Evolutionary conservation across 768 basidiomycete species (phyloP), one percentile per base, ranked within the genome.

Genomic region (Crassisporium funariophilum): DNA sequence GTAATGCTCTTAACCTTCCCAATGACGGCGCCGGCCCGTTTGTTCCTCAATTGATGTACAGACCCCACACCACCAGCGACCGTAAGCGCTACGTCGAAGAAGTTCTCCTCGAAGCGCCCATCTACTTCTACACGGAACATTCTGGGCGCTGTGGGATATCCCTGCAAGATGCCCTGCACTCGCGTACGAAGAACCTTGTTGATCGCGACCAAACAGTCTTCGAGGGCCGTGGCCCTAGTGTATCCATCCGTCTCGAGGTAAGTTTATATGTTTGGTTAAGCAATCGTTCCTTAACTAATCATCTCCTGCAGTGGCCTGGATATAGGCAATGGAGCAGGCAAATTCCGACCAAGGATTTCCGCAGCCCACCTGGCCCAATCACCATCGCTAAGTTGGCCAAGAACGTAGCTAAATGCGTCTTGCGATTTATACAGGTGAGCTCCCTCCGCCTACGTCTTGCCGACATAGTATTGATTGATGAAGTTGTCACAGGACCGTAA

Each of bases 281-380:
- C 19, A 44, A 36, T 36, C 13, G 47, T 41, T 39, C 22, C 29
- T 17, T 48, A 49, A 54, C 20, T 44, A 41, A 43, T 40, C 25
- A 19, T 1, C 34, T 46, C 47, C 16, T 49, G 13, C 49, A 90
- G 88, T 91, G 88, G 88, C 87, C 86, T 4, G 86, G 88, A 1
- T 90, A 90, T 54, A 70, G 79, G 22, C 76, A 80, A 36, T 91
- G 86, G 86, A 86, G 83, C 46, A 77, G 85, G 45, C 88, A 91
- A 60, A 90, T 91, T 50, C 88, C 88, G 6, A 90, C 88, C 1
- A 81, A 82, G 62, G 88, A 91, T 64, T 91, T 89, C 61, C 77
- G 79, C 29, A 88, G 79, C 52, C 87, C 88, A 0, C 88, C 86
- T 29, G 78, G 84, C 5, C 87, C 84, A 3, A 88, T 91, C 55